Percentiles rank a stretch among this genome's conserved stretches.
Evolutionary conservation across 345 rosid genomes (phyloP).

Genomic region (Corchorus olitorius): DNA sequence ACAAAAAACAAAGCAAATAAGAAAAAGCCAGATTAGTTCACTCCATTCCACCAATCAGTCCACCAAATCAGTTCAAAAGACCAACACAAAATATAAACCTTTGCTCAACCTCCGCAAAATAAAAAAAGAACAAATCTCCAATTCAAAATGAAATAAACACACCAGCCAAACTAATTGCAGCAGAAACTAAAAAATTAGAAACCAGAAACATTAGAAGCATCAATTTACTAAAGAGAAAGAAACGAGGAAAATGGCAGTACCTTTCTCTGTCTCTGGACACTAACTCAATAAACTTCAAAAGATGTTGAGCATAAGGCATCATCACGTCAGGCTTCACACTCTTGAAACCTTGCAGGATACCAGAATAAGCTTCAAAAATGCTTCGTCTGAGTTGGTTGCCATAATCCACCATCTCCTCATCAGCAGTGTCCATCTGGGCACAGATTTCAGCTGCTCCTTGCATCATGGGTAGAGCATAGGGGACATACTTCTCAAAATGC

Average conservation of each 20-base stretch:
- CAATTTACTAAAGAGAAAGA: background rate
- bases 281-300: conserved; percentile 75
- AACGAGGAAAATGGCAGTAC: conserved; percentile 32
- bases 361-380: conserved; percentile 93
- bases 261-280: conserved; percentile 72
- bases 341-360: conserved; percentile 93
- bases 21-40: too few relatives aligned
- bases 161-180: too few relatives aligned
- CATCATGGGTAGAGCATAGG: conserved; percentile 67
- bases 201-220: background rate
- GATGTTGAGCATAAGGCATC: conserved; percentile 83
- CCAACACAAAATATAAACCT: too few relatives aligned
- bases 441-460: conserved; percentile 83
- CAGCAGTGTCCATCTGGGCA: conserved; percentile 62
- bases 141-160: too few relatives aligned
- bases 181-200: too few relatives aligned
- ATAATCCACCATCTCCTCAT: conserved; percentile 84
- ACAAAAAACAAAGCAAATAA: too few relatives aligned
- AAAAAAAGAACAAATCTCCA: too few relatives aligned
- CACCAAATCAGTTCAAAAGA: too few relatives aligned
- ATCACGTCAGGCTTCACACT: conserved; percentile 72
- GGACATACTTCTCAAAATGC: conserved; percentile 73
- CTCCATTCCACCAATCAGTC: too few relatives aligned
- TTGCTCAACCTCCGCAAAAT: too few relatives aligned
- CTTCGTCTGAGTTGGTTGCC: conserved; percentile 82